Evolutionary conservation across 169 alveolate genomes (phyloP).

Genomic region (Plasmodium reichenowi): DNA sequence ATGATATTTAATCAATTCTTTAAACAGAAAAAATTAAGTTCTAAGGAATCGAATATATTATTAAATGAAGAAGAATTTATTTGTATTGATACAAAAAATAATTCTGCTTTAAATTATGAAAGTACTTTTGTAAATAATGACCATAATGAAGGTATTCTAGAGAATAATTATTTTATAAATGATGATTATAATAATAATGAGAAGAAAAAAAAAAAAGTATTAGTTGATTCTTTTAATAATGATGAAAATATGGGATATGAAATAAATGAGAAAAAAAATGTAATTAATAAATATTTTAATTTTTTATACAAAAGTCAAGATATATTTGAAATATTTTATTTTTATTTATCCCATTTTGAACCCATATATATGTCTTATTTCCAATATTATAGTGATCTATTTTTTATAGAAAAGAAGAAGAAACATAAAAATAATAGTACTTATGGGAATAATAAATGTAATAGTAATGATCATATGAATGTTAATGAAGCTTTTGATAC

Average conservation of each 20-base stretch:
- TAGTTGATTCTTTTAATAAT: background rate
- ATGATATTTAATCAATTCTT: slow-evolving; percentile 76
- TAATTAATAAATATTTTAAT: slow-evolving; percentile 22
- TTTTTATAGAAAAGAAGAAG: slow-evolving; percentile 17
- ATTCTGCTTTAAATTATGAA: background rate
- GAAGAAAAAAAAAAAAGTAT: background rate
- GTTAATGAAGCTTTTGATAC: background rate
- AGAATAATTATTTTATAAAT: background rate
- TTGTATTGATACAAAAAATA: background rate
- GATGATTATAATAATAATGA: background rate
- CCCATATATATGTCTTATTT: slow-evolving; percentile 47
- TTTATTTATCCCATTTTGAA: slow-evolving; percentile 65
- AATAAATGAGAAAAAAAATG: slow-evolving; percentile 25
- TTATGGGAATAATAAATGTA: background rate
- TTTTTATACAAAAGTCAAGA: slow-evolving; percentile 25
- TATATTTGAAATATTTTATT: slow-evolving; percentile 66
- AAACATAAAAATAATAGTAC: background rate
- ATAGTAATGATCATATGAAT: background rate
- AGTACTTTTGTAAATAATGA: background rate
- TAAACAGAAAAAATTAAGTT: slow-evolving; percentile 24
- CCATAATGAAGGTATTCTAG: background rate
- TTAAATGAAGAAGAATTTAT: background rate
- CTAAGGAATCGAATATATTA: slow-evolving; percentile 3
- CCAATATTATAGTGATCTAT: slow-evolving; percentile 25
- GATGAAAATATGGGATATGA: background rate